Evolutionary conservation across 352 stramenopile species (phyloP).

Genomic region (Phytopythium mirpurense): DNA sequence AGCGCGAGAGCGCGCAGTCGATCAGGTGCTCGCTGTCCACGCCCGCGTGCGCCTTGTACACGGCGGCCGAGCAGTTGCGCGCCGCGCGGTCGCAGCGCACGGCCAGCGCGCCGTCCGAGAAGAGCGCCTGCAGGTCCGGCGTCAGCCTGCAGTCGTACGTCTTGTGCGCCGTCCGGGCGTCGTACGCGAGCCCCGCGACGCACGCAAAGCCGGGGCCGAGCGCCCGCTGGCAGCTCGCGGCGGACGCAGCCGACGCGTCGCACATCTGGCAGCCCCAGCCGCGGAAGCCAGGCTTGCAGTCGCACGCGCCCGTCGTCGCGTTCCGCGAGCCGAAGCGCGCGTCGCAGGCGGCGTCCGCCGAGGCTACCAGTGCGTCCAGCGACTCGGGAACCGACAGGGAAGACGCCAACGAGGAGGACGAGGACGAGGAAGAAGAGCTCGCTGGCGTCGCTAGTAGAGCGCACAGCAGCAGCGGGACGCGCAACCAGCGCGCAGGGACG

Average conservation of each 20-base stretch:
- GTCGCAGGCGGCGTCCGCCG: constrained; percentile 25
- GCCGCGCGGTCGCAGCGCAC: constrained; percentile 46
- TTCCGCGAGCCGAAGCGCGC: constrained; percentile 55
- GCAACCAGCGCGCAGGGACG: background rate
- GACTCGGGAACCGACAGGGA: background rate
- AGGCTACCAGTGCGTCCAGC: constrained; percentile 1
- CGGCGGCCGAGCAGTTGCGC: constrained; percentile 50
- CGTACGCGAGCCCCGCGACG: constrained; percentile 43
- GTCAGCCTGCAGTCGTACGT: constrained; percentile 66
- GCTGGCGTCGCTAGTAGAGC: background rate
- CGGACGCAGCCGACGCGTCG: constrained; percentile 7
- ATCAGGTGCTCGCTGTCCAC: constrained; percentile 54
- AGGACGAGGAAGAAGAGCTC: background rate
- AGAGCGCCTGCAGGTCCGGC: constrained; percentile 46
- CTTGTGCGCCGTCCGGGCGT: constrained; percentile 38
- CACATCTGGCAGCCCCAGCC: constrained; percentile 68
- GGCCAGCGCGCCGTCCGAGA: constrained; percentile 59
- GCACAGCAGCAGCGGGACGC: background rate
- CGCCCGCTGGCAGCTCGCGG: constrained; percentile 21
- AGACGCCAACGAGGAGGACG: constrained; percentile 6
- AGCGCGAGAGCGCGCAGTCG: constrained; percentile 58
- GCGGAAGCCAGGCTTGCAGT: constrained; percentile 54
- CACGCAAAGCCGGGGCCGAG: constrained; percentile 40
- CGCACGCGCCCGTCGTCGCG: constrained; percentile 40
- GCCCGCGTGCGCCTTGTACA: constrained; percentile 55